Conservation (phyloP, 306 rosid species). For the Sindora glabra region DNA sequence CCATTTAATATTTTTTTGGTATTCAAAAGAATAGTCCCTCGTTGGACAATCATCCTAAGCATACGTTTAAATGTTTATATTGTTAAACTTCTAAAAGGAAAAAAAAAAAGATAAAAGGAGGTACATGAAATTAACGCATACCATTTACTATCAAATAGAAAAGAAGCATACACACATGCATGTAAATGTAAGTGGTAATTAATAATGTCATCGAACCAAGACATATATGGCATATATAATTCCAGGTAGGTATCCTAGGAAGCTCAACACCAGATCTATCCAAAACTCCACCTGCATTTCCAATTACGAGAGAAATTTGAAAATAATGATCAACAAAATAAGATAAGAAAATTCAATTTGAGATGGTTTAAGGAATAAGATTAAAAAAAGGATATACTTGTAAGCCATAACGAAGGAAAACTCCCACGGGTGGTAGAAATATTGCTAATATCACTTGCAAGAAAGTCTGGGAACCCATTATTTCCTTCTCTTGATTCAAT, state of each 20-base stretch:
- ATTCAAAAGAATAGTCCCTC: too few relatives aligned
- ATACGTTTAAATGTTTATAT: too few relatives aligned
- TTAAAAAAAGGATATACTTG: slow-evolving; percentile 22
- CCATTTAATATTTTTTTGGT: too few relatives aligned
- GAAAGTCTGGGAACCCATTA: slow-evolving; percentile 61
- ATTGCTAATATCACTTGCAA: slow-evolving; percentile 53
- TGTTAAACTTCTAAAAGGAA: too few relatives aligned
- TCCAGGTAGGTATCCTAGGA: slow-evolving; percentile 66
- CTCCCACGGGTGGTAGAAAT: slow-evolving; percentile 64
- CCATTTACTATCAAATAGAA: too few relatives aligned
- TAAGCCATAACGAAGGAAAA: slow-evolving; percentile 62
- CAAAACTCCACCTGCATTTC: slow-evolving; percentile 62
- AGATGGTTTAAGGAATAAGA: too few relatives aligned
- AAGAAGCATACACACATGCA: too few relatives aligned
- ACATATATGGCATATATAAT: slow-evolving; percentile 61
- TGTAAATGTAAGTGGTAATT: neutral
- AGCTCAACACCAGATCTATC: slow-evolving; percentile 47
- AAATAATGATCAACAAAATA: too few relatives aligned
- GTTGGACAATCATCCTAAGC: too few relatives aligned
- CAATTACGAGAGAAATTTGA: neutral
- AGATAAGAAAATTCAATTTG: too few relatives aligned
- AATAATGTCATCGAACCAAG: slow-evolving; percentile 41
- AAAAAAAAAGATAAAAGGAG: too few relatives aligned
- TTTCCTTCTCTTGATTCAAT: neutral
- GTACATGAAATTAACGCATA: too few relatives aligned